phyloP scores from a whole-genome alignment of 1,139 yeast species.

The Arxiozyma heterogenica region DNA sequence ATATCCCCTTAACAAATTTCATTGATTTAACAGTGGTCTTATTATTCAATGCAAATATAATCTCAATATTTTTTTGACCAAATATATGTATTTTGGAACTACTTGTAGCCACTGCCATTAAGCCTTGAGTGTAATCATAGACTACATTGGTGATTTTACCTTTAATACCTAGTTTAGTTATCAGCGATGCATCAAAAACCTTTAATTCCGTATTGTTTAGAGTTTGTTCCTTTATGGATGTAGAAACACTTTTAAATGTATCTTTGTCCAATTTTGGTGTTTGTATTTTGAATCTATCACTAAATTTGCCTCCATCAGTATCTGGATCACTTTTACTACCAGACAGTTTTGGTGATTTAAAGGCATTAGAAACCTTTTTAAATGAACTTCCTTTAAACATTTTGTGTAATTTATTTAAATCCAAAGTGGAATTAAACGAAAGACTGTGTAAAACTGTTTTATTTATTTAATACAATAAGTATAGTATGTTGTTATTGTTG shows the following conservation, averaged over 20 bases:
- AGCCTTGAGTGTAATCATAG: constrained; percentile 80
- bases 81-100: constrained; percentile 63
- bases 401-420: not conserved
- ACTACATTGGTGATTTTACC: constrained; percentile 60
- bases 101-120: constrained; percentile 71
- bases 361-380: constrained; percentile 45
- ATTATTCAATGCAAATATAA: constrained; percentile 47
- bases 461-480: too few species aligned
- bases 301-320: not conserved
- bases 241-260: constrained; percentile 7
- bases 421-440: not conserved
- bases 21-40: constrained; percentile 46
- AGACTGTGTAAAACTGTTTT: not conserved
- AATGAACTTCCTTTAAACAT: constrained; percentile 46
- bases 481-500: not conserved
- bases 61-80: constrained; percentile 79
- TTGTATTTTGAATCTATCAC: constrained; percentile 1
- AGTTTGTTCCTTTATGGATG: constrained; percentile 5
- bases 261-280: constrained; percentile 1
- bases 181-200: constrained; percentile 5
- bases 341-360: constrained; percentile 31
- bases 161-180: constrained; percentile 36
- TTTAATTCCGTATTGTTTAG: constrained; percentile 6
- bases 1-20: constrained; percentile 69
- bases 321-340: constrained; percentile 11